Percentiles rank a stretch among this genome's conserved stretches.
phyloP scores from a whole-genome alignment of 2,329 filamentous ascomycete species.

The Fusarium setosum region DNA sequence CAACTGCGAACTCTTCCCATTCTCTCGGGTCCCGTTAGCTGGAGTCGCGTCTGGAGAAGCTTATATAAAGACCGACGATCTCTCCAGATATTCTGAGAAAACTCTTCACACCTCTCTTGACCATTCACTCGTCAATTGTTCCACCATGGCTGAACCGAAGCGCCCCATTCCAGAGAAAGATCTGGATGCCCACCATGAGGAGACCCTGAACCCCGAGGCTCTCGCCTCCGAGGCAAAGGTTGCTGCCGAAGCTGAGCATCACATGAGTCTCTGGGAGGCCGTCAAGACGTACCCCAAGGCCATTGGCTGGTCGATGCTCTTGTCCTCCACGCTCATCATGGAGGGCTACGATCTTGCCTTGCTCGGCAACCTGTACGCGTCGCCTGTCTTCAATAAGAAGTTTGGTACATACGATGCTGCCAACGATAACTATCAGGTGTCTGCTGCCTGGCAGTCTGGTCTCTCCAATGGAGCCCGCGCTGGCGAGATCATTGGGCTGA shows the following conservation, averaged over 20 bases:
- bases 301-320: constrained; percentile 58
- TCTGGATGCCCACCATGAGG: constrained; percentile 40
- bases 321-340: constrained; percentile 61
- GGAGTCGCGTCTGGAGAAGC: background rate
- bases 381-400: constrained; percentile 56
- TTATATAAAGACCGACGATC: constrained; percentile 21
- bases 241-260: constrained; percentile 54
- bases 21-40: background rate
- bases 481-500: constrained; percentile 66
- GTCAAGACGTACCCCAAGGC: constrained; percentile 58
- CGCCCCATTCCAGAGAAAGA: constrained; percentile 29
- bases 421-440: constrained; percentile 57
- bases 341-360: constrained; percentile 64
- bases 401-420: constrained; percentile 54
- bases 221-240: constrained; percentile 53
- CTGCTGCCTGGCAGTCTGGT: constrained; percentile 67
- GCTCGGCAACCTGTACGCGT: constrained; percentile 61
- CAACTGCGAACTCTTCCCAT: background rate
- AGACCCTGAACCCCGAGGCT: constrained; percentile 34
- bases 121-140: background rate
- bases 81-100: background rate
- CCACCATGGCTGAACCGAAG: constrained; percentile 39
- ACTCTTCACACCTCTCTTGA: background rate
- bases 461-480: constrained; percentile 64
- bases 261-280: constrained; percentile 54